These are phyloP conservation scores for Pythium pyrilobum DNA, from an alignment of 352 stramenopile genomes.

Conservation along the genomic window DNA sequence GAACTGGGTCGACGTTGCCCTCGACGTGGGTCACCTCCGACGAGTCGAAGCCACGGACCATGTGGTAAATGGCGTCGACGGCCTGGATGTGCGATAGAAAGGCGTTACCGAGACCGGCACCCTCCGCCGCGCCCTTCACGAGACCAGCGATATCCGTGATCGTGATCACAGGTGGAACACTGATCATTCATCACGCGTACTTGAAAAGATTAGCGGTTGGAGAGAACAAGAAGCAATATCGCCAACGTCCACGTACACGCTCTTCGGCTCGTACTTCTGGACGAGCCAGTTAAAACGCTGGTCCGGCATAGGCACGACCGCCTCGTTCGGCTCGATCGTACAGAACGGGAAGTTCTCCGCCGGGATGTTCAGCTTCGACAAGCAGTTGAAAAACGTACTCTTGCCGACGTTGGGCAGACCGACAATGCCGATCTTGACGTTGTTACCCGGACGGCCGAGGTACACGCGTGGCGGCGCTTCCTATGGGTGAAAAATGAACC, in stretches of 20 bases:
- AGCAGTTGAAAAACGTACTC: conserved; percentile 99
- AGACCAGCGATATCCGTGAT: conserved; percentile 99
- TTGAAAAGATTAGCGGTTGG: too few species aligned
- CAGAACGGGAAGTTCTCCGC: conserved; percentile 96
- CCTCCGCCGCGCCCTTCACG: conserved; percentile 96
- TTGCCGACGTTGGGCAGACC: conserved; percentile 99
- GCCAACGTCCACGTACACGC: conserved; percentile 44
- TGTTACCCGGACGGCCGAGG: conserved; percentile 85
- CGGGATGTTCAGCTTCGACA: conserved; percentile 92
- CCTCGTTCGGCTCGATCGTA: conserved; percentile 99
- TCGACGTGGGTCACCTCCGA: conserved; percentile 99
- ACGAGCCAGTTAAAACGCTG: conserved; percentile 99
- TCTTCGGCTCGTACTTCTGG: conserved; percentile 93
- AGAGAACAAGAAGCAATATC: too few species aligned
- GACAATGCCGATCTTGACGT: conserved; percentile 99
- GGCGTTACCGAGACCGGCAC: conserved; percentile 97
- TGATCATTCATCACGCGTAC: conserved; percentile 10
- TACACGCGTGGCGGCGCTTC: conserved; percentile 52
- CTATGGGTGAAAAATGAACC: neutral
- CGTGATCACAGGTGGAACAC: conserved; percentile 94
- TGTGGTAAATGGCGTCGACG: conserved; percentile 98
- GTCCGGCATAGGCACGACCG: conserved; percentile 95
- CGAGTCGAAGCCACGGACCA: conserved; percentile 97
- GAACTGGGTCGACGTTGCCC: conserved; percentile 97
- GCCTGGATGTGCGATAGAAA: conserved; percentile 99